Base-by-base conservation (phyloP, 768 basidiomycete species). In the Xerocomellus amylosporus region DNA sequence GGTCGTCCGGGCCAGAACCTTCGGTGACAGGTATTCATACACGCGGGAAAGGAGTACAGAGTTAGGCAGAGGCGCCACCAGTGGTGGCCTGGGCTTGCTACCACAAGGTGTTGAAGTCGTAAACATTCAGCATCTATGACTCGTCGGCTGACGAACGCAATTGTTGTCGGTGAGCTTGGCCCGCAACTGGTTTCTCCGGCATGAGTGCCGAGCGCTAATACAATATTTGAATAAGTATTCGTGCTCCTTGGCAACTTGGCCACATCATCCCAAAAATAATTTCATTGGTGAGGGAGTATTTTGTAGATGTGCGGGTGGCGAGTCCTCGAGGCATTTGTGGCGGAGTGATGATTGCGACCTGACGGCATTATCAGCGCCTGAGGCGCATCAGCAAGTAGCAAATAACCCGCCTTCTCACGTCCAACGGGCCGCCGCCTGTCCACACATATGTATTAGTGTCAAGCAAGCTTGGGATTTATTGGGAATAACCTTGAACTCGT, bases 181-280 rank as follows among this genome's bases (percentile, higher is more conserved):
- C n/a, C 34, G 50, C 10, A 12, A 40, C 3, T 36, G 37, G 20
- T 10, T 37, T 17, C 47, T 9, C 24, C 19, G 22, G 43, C 1
- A 37, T 14, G 39, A 17, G 17, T 37, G 19, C 40, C 14, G 37
- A 57, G 22, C 5, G 10, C 7, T 34, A 14, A 12, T 2, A n/a
- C 13, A 8, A 30, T 26, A 20, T 14, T n/a, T 13, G 17, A 17
- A 20, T 15, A 14, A 19, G 15, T 58, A 20, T 13, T 43, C 14
- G 17, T 2, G n/a, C 7, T 31, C 26, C 58, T 51, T 59, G 34
- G 20, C 37, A 28, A 54, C 58, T n/a, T 39, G 14, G 10, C n/a
- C 26, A 1, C 51, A 20, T 6, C 19, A 37, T 19, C 8, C 13
- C 6, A 17, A 19, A 8, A 33, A 5, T 0, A 19, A 22, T 12